Evolutionary conservation across 148 eudicot species (phyloP), one percentile per base, ranked within the genome.

Genomic region (Limonium bicolor): DNA sequence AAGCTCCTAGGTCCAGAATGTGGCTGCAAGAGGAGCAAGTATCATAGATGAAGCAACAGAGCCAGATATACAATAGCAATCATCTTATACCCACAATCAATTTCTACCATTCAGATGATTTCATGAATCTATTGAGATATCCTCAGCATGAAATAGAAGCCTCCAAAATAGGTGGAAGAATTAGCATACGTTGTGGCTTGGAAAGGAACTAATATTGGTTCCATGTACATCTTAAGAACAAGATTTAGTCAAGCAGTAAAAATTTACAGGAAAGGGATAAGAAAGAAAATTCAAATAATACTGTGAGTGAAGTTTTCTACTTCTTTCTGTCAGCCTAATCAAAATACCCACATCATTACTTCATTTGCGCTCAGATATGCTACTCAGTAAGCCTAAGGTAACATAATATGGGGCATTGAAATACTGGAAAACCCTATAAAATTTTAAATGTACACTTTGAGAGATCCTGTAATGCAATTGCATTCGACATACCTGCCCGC

Each of bases 1-100:
- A 88, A 88, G 66, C 96, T 88, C 68, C 96, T 74, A 18, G 94
- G 86, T 36, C 68, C 62, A 37, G 56, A 72, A 46, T 46, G 63
- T 35, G 77, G 58, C 94, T 87, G 77, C 62, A 61, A n/a, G 56
- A 29, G 36, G 39, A 31, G 35, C 16, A 27, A 32, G 32, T 24
- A 43, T 48, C 50, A 60, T 16, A 40, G 12, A 1, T 10, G 6
- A 13, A 44, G 17, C 15, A 13, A 44, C n/a, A 3, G 10, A 23
- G 13, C 18, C 19, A 44, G 10, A 30, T 3, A 26, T 17, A 20
- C n/a, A 16, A 27, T 12, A 3, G 21, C 7, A 18, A 4, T 12
- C 3, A 33, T 20, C 4, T 2, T 17, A 16, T 4, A 48, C 30
- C 11, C n/a, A 13, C 36, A 32, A 19, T 15, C 8, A 11, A 20